Base-by-base conservation (phyloP, 768 basidiomycete species). In the Suillus paluster region DNA sequence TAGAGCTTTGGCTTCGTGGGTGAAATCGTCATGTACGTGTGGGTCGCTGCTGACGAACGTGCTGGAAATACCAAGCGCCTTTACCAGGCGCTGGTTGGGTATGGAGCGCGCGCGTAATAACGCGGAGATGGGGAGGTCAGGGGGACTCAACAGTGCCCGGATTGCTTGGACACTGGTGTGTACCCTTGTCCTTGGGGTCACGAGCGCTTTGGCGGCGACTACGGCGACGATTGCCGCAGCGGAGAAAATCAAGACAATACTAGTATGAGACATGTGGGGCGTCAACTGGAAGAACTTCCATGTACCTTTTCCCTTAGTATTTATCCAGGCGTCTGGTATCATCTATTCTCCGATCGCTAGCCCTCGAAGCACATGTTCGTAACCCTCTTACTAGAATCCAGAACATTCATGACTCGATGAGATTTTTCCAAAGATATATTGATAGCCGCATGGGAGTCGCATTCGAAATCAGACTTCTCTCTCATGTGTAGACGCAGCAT, bases 31-130 rank as follows among this genome's bases (percentile, higher is more conserved):
- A 62, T 86, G 73, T 0, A 74, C 45, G 27, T 63, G 62, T 0
- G 62, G 14, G 4, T 82, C 75, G 0, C 57, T 39, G 45, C 78
- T 81, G 30, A 87, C 85, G 44, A 88, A 88, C 0, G 86, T 84
- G 52, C 81, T 88, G 0, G 81, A 78, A 11, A 76, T 34, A 0
- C 65, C 66, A 7, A 75, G 75, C 0, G 75, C 74, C 3, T 66
- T 54, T 0, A 73, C 62, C 0, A 75, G 72, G 0, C 75, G 63
- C 39, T 67, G 27, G 5, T 74, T 74, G 0, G 73, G 73, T 0
- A 15, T 11, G 0, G 73, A 71, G 0, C 73, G 67, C 0, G 73
- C 58, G 19, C 27, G 59, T 1, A 74, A 68, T 0, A 74, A 54
- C 2, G n/a, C 44, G 0, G 9, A 25, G 0, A 75, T 44, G 0